phyloP scores from a whole-genome alignment of 2,329 filamentous ascomycete species.

The Penicillium crustosum region DNA sequence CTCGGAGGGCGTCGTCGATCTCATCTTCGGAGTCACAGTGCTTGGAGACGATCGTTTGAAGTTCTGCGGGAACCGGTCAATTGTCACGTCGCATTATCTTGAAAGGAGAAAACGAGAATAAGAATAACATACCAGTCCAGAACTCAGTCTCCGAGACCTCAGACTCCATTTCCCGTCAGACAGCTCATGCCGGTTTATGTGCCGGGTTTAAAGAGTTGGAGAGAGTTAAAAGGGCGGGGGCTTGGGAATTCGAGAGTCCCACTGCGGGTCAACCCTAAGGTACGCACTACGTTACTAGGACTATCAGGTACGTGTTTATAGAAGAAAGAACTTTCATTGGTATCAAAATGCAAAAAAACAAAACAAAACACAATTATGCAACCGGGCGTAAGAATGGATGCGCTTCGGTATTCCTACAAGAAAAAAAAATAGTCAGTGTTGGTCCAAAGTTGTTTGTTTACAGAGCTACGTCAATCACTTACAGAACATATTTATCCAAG shows the following conservation, averaged over 20 bases:
- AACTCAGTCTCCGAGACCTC: conserved; percentile 78
- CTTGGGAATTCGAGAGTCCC: conserved; percentile 20
- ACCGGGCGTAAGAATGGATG: conserved; percentile 41
- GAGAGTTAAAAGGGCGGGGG: conserved; percentile 21
- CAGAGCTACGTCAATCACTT: conserved; percentile 26
- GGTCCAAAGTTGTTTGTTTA: conserved; percentile 2
- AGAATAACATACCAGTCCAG: conserved; percentile 70
- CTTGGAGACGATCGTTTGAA: conserved; percentile 63
- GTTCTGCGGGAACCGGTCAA: conserved; percentile 50
- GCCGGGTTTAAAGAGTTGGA: conserved; percentile 22
- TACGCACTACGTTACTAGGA: background rate
- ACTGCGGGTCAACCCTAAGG: conserved; percentile 16
- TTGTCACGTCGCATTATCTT: conserved; percentile 11
- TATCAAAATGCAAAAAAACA: conserved; percentile 21
- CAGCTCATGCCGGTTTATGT: conserved; percentile 37
- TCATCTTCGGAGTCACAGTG: conserved; percentile 61
- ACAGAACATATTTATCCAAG: conserved; percentile 50
- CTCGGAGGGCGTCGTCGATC: conserved; percentile 83
- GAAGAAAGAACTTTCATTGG: conserved; percentile 19
- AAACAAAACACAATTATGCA: conserved; percentile 19
- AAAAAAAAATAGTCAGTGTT: background rate
- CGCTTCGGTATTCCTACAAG: conserved; percentile 41
- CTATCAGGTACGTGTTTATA: background rate
- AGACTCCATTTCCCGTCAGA: conserved; percentile 60
- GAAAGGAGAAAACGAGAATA: background rate